A percentile compares a stretch with the other conserved stretches of the same genome.
phyloP scores from a whole-genome alignment of 805 yeast genomes.

The Candida takata region DNA sequence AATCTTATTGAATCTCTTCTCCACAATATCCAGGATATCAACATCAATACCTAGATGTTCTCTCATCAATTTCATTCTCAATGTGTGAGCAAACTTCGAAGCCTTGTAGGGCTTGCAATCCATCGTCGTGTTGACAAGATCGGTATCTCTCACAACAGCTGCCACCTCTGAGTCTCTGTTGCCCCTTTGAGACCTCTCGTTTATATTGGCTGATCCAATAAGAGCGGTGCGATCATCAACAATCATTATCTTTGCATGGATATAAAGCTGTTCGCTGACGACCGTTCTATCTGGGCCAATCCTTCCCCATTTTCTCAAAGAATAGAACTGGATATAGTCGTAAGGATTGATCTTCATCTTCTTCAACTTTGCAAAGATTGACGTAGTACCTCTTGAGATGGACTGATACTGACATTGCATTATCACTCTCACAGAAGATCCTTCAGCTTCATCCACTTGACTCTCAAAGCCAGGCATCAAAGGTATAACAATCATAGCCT shows the following conservation, averaged over 20 bases:
- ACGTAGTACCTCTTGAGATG: conserved; percentile 81
- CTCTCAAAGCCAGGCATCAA: conserved; percentile 97
- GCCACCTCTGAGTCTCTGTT: conserved; percentile 92
- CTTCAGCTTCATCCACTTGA: conserved; percentile 88
- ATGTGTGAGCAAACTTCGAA: conserved; percentile 80
- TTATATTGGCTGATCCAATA: conserved; percentile 95
- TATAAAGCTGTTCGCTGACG: conserved; percentile 86
- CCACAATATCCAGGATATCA: conserved; percentile 75
- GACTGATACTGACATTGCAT: conserved; percentile 96
- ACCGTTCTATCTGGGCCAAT: conserved; percentile 69
- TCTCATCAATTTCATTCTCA: conserved; percentile 88
- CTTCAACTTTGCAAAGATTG: conserved; percentile 77
- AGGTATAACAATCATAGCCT: conserved; percentile 86
- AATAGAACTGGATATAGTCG: conserved; percentile 85
- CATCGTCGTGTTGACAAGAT: conserved; percentile 61
- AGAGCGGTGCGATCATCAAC: conserved; percentile 92
- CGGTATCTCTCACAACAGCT: conserved; percentile 78
- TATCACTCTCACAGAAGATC: conserved; percentile 89
- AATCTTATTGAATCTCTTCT: conserved; percentile 52
- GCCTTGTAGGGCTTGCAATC: conserved; percentile 76
- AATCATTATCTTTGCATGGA: conserved; percentile 87
- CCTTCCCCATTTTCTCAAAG: conserved; percentile 92
- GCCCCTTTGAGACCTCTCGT: conserved; percentile 95
- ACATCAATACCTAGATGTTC: conserved; percentile 95
- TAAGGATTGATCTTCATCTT: conserved; percentile 81